Evolutionary conservation across 768 basidiomycete genomes (phyloP).

Genomic region (Lanmaoa pseudosensibilis): DNA sequence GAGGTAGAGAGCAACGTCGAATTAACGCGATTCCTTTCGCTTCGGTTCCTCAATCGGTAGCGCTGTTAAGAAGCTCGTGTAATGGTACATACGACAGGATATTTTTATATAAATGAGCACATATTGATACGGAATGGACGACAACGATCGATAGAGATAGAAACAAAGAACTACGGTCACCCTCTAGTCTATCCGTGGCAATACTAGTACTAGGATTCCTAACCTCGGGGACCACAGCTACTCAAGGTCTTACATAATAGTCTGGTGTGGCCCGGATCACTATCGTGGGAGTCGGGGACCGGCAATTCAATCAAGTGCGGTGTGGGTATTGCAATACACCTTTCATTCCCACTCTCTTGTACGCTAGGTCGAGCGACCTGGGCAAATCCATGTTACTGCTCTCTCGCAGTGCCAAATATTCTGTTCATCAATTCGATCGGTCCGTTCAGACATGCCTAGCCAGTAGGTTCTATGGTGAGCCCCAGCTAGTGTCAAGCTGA

Average conservation of each 20-base stretch:
- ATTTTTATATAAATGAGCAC: too few relatives aligned
- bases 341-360: not conserved
- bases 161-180: not conserved
- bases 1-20: not conserved
- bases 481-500: slow-evolving; percentile 3
- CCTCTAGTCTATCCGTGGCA: too few relatives aligned
- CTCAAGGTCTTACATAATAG: too few relatives aligned
- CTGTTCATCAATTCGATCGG: not conserved
- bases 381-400: slow-evolving; percentile 15
- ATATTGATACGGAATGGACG: too few relatives aligned
- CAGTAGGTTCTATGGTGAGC: not conserved
- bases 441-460: not conserved
- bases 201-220: too few relatives aligned
- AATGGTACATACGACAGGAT: too few relatives aligned
- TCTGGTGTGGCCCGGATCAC: too few relatives aligned
- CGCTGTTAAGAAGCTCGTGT: too few relatives aligned
- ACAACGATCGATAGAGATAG: too few relatives aligned
- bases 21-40: not conserved
- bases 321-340: not conserved
- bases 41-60: not conserved
- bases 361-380: not conserved
- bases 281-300: not conserved
- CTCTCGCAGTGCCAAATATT: not conserved
- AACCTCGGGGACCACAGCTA: too few relatives aligned
- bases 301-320: not conserved